Base-by-base conservation (phyloP, 768 basidiomycete species). In the Tylopilus subfusipes region DNA sequence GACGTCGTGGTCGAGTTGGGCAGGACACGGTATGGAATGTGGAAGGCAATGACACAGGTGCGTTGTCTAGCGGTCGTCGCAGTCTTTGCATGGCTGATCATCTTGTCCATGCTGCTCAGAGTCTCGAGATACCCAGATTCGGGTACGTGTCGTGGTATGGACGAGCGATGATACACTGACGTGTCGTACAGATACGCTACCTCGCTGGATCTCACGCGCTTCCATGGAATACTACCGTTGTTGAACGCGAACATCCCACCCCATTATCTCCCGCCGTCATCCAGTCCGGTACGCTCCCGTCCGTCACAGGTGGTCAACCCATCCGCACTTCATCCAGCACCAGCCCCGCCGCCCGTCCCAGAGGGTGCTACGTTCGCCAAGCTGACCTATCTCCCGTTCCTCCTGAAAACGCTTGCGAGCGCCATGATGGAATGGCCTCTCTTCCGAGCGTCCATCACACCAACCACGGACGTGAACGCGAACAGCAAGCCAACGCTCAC, bases 31-130 rank as follows among this genome's bases (percentile, higher is more conserved):
- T 82, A 84, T 64, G 84, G 83, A 11, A 95, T 94, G 92, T 94
- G 84, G 85, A 90, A 89, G 61, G 87, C 90, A 3, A 94, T 94
- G 92, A 81, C 77, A 11, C 90, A 89, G 81, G 90, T 85, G 46
- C 25, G 73, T 52, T 57, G 19, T 40, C 19, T 36, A 3, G 24
- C 43, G 2, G n/a, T 33, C 12, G 3, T 44, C 12, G n/a, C n/a
- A n/a, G n/a, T n/a, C 18, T 3, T 24, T n/a, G 18, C 6, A 0
- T 31, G 8, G 10, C 48, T 61, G 19, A 62, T 3, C 6, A 22
- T 33, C 19, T n/a, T 21, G 18, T 39, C 3, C 19, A 16, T 36
- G 24, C 27, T 31, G 18, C 50, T 6, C 60, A 91, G 90, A 90
- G 90, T 61, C 76, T 94, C 50, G 83, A 88, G 62, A 88, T 93